Conservation (phyloP, 2,329 filamentous ascomycete species). For the Fusarium multiceps region DNA sequence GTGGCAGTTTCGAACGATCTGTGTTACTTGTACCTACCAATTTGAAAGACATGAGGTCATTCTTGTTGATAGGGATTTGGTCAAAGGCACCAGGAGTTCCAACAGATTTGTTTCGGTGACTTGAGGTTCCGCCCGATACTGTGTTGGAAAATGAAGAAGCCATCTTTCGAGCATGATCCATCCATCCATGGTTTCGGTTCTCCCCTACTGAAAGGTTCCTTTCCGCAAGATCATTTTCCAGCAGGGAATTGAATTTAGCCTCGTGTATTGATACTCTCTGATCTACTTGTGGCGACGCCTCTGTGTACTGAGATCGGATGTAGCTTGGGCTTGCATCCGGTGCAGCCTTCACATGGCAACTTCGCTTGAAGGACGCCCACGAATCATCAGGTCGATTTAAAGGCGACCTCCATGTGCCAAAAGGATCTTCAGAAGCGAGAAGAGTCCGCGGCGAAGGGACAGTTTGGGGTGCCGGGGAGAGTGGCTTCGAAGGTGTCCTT, state of each 20-base stretch:
- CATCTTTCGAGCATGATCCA: constrained; percentile 41
- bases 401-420: constrained; percentile 18
- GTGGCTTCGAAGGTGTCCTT: neutral
- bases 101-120: neutral
- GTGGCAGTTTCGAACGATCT: constrained; percentile 20
- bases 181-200: constrained; percentile 25
- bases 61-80: neutral
- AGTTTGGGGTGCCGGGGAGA: neutral
- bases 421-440: constrained; percentile 22
- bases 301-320: constrained; percentile 31
- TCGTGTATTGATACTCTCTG: neutral
- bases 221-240: neutral
- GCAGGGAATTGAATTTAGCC: neutral
- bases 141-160: constrained; percentile 40
- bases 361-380: constrained; percentile 27
- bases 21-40: neutral
- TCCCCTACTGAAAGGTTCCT: neutral
- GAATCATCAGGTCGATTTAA: constrained; percentile 25
- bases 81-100: neutral
- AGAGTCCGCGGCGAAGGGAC: constrained; percentile 7
- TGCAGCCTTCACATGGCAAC: constrained; percentile 4
- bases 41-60: constrained; percentile 14
- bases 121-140: constrained; percentile 7
- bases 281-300: neutral
- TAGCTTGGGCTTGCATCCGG: constrained; percentile 32